Evolutionary conservation across 495 filamentous ascomycete species (phyloP), one percentile per base, ranked within the genome.

Genomic region (Evansstolkia leycettana): DNA sequence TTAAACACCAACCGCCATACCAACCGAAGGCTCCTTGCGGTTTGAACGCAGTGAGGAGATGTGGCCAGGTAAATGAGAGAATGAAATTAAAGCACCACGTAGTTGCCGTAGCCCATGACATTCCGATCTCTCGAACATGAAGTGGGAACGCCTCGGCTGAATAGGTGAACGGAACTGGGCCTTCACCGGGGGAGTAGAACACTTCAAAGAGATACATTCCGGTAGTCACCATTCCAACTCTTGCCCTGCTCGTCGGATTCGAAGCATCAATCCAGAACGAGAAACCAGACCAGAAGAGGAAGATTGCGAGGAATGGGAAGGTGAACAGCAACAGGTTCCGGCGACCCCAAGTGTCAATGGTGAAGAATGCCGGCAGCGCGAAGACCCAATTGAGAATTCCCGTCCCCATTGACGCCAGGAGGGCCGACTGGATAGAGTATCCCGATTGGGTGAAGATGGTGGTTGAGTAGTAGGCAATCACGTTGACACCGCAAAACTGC

Each of bases 341-440:
- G 6, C 76, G 65, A 2, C 75, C 76, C 46, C 69, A 78, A 2
- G 73, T 80, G 46, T 78, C 75, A 32, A 79, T 80, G 0, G 77
- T 79, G 51, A 73, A 78, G 35, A 84, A 60, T 2, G 81, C 78
- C 5, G 80, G 81, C 17, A 70, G 57, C 2, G 78, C 73, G 37
- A 78, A 80, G 23, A 81, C 47, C 55, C 76, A 78, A 44, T 80
- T 78, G 16, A 80, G 46, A 28, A 76, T 64, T 8, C 80, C 82
- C 3, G 72, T 78, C 3, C 76, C 78, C 60, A 72, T 68, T 7
- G 73, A 75, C 1, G 63, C 70, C 2, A 75, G 47, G 19, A 80
- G 52, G 1, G 73, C 67, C 9, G 57, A 44, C n/a, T 58, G 52
- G 2, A 47, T 52, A 17, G 40, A 48, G 46, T 67, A 69, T 17